phyloP scores from a whole-genome alignment of 2,329 filamentous ascomycete genomes.

The Falciphora oryzae region DNA sequence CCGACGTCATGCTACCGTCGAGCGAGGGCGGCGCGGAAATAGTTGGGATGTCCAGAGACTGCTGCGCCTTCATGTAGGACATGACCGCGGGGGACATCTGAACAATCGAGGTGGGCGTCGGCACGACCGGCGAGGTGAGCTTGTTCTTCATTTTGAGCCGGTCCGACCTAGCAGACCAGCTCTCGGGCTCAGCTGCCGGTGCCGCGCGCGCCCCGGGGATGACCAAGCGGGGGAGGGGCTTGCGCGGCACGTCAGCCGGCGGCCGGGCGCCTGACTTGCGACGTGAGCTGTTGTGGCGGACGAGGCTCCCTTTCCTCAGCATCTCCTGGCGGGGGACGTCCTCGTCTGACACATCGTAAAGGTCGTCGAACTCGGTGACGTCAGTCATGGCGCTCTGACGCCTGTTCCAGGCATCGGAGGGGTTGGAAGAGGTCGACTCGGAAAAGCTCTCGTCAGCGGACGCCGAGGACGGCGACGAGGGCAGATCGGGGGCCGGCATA shows the following conservation, averaged over 20 bases:
- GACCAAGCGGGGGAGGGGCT: slow-evolving; percentile 41
- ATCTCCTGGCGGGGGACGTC: slow-evolving; percentile 50
- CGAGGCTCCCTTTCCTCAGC: slow-evolving; percentile 30
- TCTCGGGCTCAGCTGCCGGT: slow-evolving; percentile 25
- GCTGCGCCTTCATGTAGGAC: slow-evolving; percentile 60
- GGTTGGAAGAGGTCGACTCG: slow-evolving; percentile 43
- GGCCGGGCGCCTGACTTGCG: slow-evolving; percentile 9
- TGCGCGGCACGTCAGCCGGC: slow-evolving; percentile 27
- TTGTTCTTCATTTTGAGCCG: slow-evolving; percentile 38
- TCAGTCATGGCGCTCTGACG: slow-evolving; percentile 57
- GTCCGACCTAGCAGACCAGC: slow-evolving; percentile 39
- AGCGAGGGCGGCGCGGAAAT: slow-evolving; percentile 80
- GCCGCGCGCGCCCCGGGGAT: slow-evolving; percentile 40
- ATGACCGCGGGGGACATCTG: slow-evolving; percentile 72
- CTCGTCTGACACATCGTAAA: slow-evolving; percentile 82
- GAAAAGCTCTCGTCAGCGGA: slow-evolving; percentile 34
- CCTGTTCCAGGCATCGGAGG: slow-evolving; percentile 50
- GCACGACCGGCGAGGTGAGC: slow-evolving; percentile 51
- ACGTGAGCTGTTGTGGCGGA: slow-evolving; percentile 30
- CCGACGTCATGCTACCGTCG: slow-evolving; percentile 82
- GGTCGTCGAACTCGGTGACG: slow-evolving; percentile 72
- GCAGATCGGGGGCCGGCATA: slow-evolving; percentile 55
- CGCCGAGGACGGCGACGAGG: slow-evolving; percentile 53
- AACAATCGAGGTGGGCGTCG: slow-evolving; percentile 61
- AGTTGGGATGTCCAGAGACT: slow-evolving; percentile 61